Evolutionary conservation across 1,284 basidiomycete genomes (phyloP).

Genomic region (Omphalotus olearius): DNA sequence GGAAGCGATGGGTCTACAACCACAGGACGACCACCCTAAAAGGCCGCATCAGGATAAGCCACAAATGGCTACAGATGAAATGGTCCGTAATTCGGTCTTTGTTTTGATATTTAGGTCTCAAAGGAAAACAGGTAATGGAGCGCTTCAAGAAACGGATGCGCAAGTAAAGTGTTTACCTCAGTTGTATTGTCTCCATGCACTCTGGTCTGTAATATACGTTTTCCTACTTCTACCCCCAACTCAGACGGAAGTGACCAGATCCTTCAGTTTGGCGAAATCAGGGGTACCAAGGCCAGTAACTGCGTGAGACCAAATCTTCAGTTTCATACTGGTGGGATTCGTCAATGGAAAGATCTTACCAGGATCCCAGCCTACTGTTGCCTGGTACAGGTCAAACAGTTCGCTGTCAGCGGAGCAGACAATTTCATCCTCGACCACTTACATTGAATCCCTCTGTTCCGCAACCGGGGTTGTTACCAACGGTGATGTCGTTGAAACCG

Average conservation of each 20-base stretch:
- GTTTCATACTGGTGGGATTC: not conserved
- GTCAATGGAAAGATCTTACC: not conserved
- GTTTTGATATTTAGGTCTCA: constrained; percentile 6
- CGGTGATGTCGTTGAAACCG: constrained; percentile 54
- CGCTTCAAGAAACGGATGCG: constrained; percentile 86
- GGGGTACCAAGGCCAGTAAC: constrained; percentile 14
- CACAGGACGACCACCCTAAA: constrained; percentile 50
- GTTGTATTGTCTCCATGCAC: not conserved
- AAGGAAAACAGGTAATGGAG: constrained; percentile 65
- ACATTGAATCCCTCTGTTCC: constrained; percentile 32
- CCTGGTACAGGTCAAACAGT: constrained; percentile 8
- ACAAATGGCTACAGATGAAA: constrained; percentile 88
- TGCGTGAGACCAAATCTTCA: not conserved
- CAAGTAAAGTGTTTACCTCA: constrained; percentile 35
- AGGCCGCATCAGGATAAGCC: constrained; percentile 44
- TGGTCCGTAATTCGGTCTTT: constrained; percentile 45
- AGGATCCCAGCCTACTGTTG: constrained; percentile 13
- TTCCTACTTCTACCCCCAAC: not conserved
- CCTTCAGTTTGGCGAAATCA: constrained; percentile 21
- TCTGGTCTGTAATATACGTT: not conserved
- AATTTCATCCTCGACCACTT: not conserved
- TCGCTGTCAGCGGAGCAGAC: not conserved
- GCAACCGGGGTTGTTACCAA: constrained; percentile 54
- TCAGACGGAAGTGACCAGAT: constrained; percentile 1
- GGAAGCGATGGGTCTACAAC: constrained; percentile 73